Base-by-base conservation (phyloP, 2,329 filamentous ascomycete genomes). In the Colletotrichum sidae region DNA sequence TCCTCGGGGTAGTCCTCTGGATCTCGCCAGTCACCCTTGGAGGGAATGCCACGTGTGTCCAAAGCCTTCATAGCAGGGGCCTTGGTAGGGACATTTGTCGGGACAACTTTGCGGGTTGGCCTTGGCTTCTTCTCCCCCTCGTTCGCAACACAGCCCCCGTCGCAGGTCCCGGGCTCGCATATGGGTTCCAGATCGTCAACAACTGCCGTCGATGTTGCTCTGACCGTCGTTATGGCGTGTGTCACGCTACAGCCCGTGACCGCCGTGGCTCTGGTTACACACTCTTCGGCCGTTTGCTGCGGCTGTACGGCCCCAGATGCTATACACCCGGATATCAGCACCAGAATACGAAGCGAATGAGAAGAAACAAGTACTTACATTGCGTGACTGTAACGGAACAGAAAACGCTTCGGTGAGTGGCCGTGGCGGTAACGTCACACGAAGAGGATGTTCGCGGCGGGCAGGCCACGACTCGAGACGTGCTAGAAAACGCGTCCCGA, bases 1-100 rank as follows among this genome's bases (percentile, higher is more conserved):
- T 5, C 25, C 25, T 25, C n/a, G 13, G 6, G 11, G 15, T 62
- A 62, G 52, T 62, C 53, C 8, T 37, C 35, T 10, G 52, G 59
- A 41, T 53, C 59, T 4, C 44, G 41, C 52, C 50, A 55, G 7
- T 45, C 44, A 17, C 53, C 53, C 11, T 33, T 4, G 6, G 33
- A 9, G 13, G 57, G 57, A 5, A 47, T 33, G 9, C 57, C 75
- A 25, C 71, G 44, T 86, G 47, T 54, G 6, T 8, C 12, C 33
- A 60, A n/a, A 6, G 11, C 34, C n/a, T 51, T 25, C 25, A 25
- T 25, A 25, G 4, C 25, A 25, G 25, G 25, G 25, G 25, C 25
- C 25, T 4, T 25, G 25, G 25, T 5, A 5, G 25, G 25, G 25
- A 25, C 25, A 25, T 25, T 25, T 25, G 25, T 25, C 25, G 25